phyloP scores from a whole-genome alignment of 2,329 filamentous ascomycete species.

The Cladosporium sphaerospermum region DNA sequence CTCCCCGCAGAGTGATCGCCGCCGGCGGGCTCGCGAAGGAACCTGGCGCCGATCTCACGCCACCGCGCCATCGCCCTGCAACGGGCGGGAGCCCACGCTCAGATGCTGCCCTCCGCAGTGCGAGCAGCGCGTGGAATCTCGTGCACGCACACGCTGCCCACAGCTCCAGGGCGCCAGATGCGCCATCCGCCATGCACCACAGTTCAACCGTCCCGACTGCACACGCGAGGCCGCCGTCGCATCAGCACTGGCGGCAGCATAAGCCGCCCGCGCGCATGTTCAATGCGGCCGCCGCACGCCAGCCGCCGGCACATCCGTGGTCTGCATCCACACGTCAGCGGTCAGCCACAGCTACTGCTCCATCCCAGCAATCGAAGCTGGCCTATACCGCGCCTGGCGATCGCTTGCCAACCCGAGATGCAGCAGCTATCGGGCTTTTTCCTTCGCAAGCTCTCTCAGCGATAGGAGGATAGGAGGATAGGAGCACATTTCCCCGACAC shows the following conservation, averaged over 20 bases:
- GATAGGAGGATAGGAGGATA: too few relatives aligned
- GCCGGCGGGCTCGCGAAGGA: neutral
- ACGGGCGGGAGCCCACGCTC: neutral
- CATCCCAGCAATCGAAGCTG: too few relatives aligned
- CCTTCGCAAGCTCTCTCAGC: too few relatives aligned
- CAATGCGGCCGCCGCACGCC: neutral
- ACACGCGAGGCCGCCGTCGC: neutral
- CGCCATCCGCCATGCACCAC: too few relatives aligned
- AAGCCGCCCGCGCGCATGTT: neutral
- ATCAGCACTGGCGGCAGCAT: neutral
- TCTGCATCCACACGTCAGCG: conserved; percentile 1
- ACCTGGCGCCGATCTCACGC: conserved; percentile 9
- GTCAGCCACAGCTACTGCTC: neutral
- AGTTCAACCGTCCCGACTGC: neutral
- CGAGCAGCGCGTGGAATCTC: too few relatives aligned
- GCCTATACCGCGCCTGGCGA: too few relatives aligned
- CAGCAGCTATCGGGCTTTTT: too few relatives aligned
- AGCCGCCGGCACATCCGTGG: neutral
- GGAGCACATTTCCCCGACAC: too few relatives aligned
- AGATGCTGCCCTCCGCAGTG: too few relatives aligned
- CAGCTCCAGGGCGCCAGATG: too few relatives aligned
- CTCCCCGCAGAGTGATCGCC: conserved; percentile 8
- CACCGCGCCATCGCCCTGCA: neutral
- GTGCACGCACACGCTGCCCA: too few relatives aligned
- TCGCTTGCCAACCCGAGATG: too few relatives aligned